These are phyloP conservation scores for Porphyrellus cyaneotinctus DNA, from an alignment of 768 basidiomycete genomes.

Conservation along the genomic window DNA sequence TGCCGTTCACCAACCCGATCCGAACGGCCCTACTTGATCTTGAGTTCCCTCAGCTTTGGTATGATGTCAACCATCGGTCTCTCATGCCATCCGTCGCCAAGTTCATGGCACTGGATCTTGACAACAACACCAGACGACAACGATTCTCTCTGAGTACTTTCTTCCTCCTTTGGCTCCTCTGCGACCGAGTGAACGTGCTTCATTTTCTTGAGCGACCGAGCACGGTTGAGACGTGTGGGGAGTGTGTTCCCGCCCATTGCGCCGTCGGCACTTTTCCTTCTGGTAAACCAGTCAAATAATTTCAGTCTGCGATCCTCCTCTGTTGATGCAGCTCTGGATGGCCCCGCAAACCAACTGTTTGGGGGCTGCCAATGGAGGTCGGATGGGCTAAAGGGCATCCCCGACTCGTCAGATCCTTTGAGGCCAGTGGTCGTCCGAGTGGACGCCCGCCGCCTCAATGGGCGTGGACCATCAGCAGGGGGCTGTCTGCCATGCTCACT, in stretches of 20 bases:
- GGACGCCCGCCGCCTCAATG: neutral
- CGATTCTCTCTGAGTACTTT: neutral
- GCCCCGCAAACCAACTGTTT: conserved; percentile 21
- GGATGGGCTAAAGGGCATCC: neutral
- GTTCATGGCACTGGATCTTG: conserved; percentile 12
- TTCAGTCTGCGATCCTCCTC: neutral
- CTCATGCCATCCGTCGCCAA: conserved; percentile 19
- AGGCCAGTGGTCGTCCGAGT: neutral
- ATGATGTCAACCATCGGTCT: conserved; percentile 28
- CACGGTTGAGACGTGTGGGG: neutral
- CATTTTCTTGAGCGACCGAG: conserved; percentile 1
- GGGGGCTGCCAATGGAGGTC: conserved; percentile 22
- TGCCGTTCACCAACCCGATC: neutral
- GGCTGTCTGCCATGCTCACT: neutral
- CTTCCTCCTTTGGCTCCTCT: neutral
- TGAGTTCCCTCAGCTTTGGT: conserved; percentile 27
- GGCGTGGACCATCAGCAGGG: neutral
- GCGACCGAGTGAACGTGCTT: neutral
- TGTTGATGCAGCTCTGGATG: neutral
- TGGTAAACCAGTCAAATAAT: neutral
- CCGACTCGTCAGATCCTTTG: neutral
- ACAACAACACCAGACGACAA: conserved; percentile 4
- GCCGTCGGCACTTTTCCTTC: neutral
- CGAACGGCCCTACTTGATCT: conserved; percentile 6
- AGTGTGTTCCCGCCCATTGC: neutral